Conservation (phyloP, 2,329 filamentous ascomycete genomes). For the Hymenoscyphus albidus region DNA sequence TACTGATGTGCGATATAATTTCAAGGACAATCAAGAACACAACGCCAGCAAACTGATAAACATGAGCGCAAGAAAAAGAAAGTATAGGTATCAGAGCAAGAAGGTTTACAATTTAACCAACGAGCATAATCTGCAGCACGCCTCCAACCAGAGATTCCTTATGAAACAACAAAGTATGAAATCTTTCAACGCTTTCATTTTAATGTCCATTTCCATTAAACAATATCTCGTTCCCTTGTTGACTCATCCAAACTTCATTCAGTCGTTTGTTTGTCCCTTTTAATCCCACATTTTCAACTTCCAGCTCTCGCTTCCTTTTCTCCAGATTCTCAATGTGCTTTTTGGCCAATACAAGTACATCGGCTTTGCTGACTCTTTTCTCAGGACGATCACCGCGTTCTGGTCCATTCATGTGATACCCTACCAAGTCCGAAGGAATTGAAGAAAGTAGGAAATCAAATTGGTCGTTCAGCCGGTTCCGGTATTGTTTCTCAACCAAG, state of each 20-base stretch:
- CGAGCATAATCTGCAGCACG: not conserved
- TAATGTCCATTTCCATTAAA: not conserved
- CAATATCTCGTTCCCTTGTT: not conserved
- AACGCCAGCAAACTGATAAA: too few species aligned
- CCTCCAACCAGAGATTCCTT: not conserved
- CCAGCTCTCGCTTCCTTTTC: not conserved
- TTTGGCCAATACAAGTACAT: constrained; percentile 3
- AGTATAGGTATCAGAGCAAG: not conserved
- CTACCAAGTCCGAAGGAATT: not conserved
- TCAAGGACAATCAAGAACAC: too few species aligned
- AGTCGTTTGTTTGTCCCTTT: not conserved
- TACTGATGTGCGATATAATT: too few species aligned
- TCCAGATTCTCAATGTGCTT: constrained; percentile 1
- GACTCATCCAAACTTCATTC: not conserved
- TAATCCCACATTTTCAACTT: not conserved
- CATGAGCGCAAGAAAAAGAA: not conserved
- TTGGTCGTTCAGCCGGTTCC: not conserved
- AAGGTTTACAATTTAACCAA: not conserved
- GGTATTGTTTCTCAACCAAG: constrained; percentile 3
- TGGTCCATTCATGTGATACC: not conserved
- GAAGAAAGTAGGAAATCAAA: not conserved
- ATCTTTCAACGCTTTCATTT: too few species aligned
- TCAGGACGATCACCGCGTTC: not conserved
- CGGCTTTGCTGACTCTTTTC: not conserved
- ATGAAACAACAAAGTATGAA: not conserved